These are phyloP conservation scores for Penicillium polonicum DNA, from an alignment of 2,329 filamentous ascomycete species.

Conservation along the genomic window DNA sequence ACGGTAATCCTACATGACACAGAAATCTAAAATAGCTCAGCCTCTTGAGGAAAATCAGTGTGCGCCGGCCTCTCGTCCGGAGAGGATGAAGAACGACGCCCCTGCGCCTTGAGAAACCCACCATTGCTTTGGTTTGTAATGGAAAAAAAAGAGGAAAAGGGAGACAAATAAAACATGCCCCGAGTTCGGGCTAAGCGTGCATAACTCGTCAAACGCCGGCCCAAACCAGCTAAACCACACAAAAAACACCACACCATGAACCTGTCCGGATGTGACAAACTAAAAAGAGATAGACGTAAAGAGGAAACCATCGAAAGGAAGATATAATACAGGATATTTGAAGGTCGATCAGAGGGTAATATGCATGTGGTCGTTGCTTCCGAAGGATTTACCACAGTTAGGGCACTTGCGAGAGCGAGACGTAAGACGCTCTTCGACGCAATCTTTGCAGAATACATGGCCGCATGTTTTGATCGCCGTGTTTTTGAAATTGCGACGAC, in stretches of 20 bases:
- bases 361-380: conserved; percentile 82
- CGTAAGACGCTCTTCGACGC: conserved; percentile 82
- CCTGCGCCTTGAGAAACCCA: conserved; percentile 13
- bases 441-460: conserved; percentile 88
- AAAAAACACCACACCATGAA: conserved; percentile 40
- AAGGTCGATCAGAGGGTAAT: conserved; percentile 44
- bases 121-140: neutral
- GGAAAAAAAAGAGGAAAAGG: conserved; percentile 14
- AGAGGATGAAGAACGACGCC: conserved; percentile 12
- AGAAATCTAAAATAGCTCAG: conserved; percentile 18
- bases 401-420: conserved; percentile 95
- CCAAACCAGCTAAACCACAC: conserved; percentile 32
- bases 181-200: conserved; percentile 10
- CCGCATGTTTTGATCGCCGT: conserved; percentile 91
- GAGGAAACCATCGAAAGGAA: conserved; percentile 17
- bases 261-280: conserved; percentile 28
- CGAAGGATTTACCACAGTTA: conserved; percentile 88
- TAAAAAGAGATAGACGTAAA: conserved; percentile 19
- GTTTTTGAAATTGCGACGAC: conserved; percentile 90
- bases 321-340: conserved; percentile 36
- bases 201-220: conserved; percentile 34
- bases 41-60: conserved; percentile 12
- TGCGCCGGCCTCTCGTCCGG: conserved; percentile 21
- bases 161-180: conserved; percentile 19
- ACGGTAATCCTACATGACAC: conserved; percentile 37